These are phyloP conservation scores for Wickerhamiella galacta DNA, from an alignment of 805 yeast species.

Conservation along the genomic window DNA sequence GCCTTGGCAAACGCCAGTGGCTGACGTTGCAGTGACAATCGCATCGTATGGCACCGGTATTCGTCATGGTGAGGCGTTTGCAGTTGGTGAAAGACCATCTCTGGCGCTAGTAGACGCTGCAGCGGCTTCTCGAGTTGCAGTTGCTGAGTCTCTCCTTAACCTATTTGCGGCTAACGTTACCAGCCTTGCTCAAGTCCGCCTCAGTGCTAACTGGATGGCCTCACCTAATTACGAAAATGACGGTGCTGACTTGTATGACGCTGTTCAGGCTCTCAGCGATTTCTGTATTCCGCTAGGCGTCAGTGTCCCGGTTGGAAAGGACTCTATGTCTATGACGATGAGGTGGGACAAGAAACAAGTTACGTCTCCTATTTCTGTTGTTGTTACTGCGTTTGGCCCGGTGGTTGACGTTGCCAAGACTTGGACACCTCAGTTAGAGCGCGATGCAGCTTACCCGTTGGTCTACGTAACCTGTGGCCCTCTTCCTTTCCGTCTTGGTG, in stretches of 20 bases:
- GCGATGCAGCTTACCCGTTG: slow-evolving; percentile 42
- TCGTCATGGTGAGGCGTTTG: slow-evolving; percentile 90
- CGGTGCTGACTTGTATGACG: slow-evolving; percentile 87
- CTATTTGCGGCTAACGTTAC: slow-evolving; percentile 79
- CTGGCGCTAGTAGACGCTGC: slow-evolving; percentile 74
- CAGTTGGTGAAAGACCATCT: slow-evolving; percentile 93
- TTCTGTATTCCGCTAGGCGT: slow-evolving; percentile 86
- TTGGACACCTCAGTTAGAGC: slow-evolving; percentile 80
- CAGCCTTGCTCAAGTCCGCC: slow-evolving; percentile 53
- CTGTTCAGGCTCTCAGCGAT: slow-evolving; percentile 93
- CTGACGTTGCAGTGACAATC: slow-evolving; percentile 93
- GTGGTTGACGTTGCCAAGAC: slow-evolving; percentile 72
- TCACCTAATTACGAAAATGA: slow-evolving; percentile 92
- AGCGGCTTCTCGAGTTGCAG: slow-evolving; percentile 88
- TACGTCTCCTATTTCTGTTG: slow-evolving; percentile 84
- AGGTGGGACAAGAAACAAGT: slow-evolving; percentile 78
- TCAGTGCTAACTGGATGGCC: slow-evolving; percentile 99
- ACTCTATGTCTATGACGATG: slow-evolving; percentile 99
- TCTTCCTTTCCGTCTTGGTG: slow-evolving; percentile 63
- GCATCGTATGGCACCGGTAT: slow-evolving; percentile 68
- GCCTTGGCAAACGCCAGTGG: slow-evolving; percentile 98
- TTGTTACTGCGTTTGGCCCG: slow-evolving; percentile 81
- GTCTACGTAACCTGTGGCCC: slow-evolving; percentile 62
- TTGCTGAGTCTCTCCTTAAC: slow-evolving; percentile 86
- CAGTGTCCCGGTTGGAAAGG: slow-evolving; percentile 95